Conservation (phyloP, 306 rosid species). For the Glycine soja region DNA sequence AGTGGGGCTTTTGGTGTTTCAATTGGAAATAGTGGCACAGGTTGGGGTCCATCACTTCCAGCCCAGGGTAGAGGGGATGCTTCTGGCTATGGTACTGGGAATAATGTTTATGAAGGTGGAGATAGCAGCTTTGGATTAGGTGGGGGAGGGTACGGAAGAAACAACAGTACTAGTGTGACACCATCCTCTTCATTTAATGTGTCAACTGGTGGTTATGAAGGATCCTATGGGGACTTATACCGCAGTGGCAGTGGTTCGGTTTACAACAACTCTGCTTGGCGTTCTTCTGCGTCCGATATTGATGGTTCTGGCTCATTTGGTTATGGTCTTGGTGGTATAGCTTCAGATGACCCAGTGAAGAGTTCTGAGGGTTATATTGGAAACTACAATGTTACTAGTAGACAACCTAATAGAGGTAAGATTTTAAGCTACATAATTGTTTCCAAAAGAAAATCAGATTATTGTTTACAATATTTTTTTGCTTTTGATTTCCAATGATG, state of each 20-base stretch:
- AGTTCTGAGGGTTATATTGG: slow-evolving; percentile 87
- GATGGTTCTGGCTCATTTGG: slow-evolving; percentile 82
- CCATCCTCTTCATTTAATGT: slow-evolving; percentile 64
- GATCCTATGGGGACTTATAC: slow-evolving; percentile 76
- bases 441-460: slow-evolving; percentile 34
- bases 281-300: slow-evolving; percentile 77
- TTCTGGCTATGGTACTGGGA: slow-evolving; percentile 66
- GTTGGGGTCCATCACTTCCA: slow-evolving; percentile 68
- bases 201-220: slow-evolving; percentile 74
- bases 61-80: slow-evolving; percentile 73
- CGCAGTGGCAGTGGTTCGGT: slow-evolving; percentile 67
- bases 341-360: slow-evolving; percentile 73
- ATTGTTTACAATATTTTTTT: slow-evolving; percentile 2
- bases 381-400: slow-evolving; percentile 77
- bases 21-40: slow-evolving; percentile 65
- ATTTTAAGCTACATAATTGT: slow-evolving; percentile 44
- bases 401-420: slow-evolving; percentile 96
- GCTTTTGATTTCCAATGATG: slow-evolving; percentile 38
- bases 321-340: slow-evolving; percentile 74
- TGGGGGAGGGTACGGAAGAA: slow-evolving; percentile 82
- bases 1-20: slow-evolving; percentile 75
- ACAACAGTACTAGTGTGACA: slow-evolving; percentile 55
- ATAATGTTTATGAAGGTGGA: slow-evolving; percentile 73
- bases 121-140: slow-evolving; percentile 73
- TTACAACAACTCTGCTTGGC: slow-evolving; percentile 85